Conservation (phyloP, 768 basidiomycete genomes). For the Rhodotorula sphaerocarpa region DNA sequence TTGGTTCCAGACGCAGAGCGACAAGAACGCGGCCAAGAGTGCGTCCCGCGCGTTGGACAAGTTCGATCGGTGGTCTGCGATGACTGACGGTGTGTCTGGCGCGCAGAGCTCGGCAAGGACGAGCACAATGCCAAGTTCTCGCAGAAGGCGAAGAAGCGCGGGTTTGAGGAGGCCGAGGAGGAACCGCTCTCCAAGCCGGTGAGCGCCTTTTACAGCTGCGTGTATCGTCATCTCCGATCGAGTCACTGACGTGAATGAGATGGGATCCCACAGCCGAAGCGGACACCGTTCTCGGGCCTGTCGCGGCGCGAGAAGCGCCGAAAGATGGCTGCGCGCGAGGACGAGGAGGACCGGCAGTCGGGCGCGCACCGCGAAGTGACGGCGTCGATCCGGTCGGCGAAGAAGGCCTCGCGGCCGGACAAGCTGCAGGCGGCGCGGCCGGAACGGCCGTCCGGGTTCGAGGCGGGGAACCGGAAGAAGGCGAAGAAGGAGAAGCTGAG, state of each 20-base stretch:
- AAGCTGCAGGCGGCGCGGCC: constrained; percentile 20
- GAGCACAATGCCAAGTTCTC: constrained; percentile 53
- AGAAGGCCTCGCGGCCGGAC: constrained; percentile 52
- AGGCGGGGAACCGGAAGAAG: neutral
- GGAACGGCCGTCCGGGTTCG: neutral
- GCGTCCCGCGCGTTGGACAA: constrained; percentile 6
- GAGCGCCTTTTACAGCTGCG: no score
- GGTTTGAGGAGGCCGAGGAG: constrained; percentile 28
- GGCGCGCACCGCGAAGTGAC: constrained; percentile 48
- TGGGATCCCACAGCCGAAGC: constrained; percentile 28
- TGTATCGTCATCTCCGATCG: neutral
- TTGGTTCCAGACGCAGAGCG: constrained; percentile 91
- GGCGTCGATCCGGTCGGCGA: constrained; percentile 77
- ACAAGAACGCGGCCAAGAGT: constrained; percentile 77
- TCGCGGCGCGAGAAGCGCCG: constrained; percentile 80
- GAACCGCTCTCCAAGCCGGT: constrained; percentile 26
- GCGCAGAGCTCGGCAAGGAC: constrained; percentile 63
- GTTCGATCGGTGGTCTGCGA: neutral
- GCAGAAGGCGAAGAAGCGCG: constrained; percentile 24
- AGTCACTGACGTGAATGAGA: neutral
- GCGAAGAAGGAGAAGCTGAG: constrained; percentile 1
- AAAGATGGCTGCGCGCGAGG: constrained; percentile 75
- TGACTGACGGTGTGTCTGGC: neutral
- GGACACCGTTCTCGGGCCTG: constrained; percentile 57
- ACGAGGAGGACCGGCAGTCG: constrained; percentile 53